Evolutionary conservation across 305 asterid genomes (phyloP).

Genomic region (Fraxinus angustifolia): DNA sequence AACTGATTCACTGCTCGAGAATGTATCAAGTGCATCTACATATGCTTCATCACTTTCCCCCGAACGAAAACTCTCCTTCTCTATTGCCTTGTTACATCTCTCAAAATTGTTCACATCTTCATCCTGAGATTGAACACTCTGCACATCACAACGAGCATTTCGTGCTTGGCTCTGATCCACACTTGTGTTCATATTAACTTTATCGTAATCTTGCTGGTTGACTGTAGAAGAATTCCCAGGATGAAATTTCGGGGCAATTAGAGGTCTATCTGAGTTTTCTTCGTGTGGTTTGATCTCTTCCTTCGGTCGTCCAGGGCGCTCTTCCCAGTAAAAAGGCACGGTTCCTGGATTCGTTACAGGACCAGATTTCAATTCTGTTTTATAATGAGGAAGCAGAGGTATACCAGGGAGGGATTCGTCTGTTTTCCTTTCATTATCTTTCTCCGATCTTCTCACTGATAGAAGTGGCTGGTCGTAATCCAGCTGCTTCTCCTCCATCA

Average conservation of each 20-base stretch:
- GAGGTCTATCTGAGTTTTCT: conserved; percentile 25
- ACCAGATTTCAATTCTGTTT: conserved; percentile 65
- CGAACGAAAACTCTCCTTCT: conserved; percentile 36
- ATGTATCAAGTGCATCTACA: conserved; percentile 64
- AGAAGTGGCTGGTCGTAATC: conserved; percentile 56
- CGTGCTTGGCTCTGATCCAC: conserved; percentile 21
- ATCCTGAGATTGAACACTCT: conserved; percentile 15
- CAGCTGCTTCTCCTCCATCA: conserved; percentile 63
- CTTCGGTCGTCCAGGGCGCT: conserved; percentile 75
- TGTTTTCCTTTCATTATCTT: conserved; percentile 23
- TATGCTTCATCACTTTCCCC: conserved; percentile 50
- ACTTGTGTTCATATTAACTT: conserved; percentile 11
- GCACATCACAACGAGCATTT: conserved; percentile 7
- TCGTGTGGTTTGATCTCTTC: conserved; percentile 28
- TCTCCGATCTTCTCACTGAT: conserved; percentile 56
- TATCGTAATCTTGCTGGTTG: conserved; percentile 33
- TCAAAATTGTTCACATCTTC: conserved; percentile 20
- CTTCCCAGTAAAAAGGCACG: conserved; percentile 82
- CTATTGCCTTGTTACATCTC: conserved; percentile 22
- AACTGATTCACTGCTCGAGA: conserved; percentile 62
- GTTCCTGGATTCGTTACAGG: conserved; percentile 65
- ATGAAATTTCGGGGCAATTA: conserved; percentile 56
- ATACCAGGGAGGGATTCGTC: conserved; percentile 16
- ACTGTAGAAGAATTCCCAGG: conserved; percentile 48
- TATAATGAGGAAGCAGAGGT: conserved; percentile 46